Evolutionary conservation across 345 rosid species (phyloP).

Genomic region (Rhodamnia argentea): DNA sequence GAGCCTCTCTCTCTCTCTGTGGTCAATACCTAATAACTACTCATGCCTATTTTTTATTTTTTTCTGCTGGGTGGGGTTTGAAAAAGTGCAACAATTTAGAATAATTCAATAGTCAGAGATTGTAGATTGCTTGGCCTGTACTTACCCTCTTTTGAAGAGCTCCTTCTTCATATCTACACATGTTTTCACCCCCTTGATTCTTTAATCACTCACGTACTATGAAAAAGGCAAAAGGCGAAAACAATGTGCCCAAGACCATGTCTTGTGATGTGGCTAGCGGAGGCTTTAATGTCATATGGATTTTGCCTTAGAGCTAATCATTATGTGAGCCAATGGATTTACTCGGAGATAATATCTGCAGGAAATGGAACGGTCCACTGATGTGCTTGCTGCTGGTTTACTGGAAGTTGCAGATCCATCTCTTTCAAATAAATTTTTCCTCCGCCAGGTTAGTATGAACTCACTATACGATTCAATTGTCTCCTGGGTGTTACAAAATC

Average conservation of each 20-base stretch:
- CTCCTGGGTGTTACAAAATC: not conserved
- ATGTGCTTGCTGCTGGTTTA: slow-evolving; percentile 96
- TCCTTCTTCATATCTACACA: not conserved
- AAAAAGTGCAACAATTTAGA: not conserved
- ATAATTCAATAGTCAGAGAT: not conserved
- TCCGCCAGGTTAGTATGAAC: slow-evolving; percentile 63
- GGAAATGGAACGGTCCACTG: slow-evolving; percentile 98
- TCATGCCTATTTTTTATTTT: not conserved
- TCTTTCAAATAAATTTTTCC: slow-evolving; percentile 83
- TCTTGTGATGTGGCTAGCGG: not conserved
- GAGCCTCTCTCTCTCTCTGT: slow-evolving; percentile 8
- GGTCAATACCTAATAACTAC: not conserved
- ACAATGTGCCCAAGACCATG: not conserved
- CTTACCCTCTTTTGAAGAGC: not conserved
- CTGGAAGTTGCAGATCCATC: slow-evolving; percentile 93
- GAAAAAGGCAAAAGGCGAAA: not conserved
- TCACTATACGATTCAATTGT: not conserved
- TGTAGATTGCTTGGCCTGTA: not conserved
- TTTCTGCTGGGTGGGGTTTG: not conserved
- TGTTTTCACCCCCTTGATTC: not conserved
- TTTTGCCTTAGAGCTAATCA: not conserved
- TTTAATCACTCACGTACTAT: not conserved
- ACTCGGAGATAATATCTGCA: slow-evolving; percentile 17
- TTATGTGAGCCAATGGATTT: not conserved
- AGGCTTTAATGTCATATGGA: not conserved